Conservation (phyloP, 345 rosid genomes). For the Clarkia xantiana region DNA sequence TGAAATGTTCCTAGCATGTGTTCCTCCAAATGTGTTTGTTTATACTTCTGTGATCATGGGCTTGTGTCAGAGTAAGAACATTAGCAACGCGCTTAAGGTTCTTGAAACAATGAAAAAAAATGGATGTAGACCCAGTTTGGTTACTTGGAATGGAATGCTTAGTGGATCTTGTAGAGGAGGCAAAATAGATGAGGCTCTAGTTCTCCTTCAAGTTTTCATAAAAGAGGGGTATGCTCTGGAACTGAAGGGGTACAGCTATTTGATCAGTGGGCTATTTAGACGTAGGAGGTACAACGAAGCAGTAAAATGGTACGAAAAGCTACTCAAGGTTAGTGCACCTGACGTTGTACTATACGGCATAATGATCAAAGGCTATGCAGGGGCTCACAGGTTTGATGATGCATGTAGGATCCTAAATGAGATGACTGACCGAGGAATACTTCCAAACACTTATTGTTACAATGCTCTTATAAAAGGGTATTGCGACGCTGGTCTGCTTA, state of each 20-base stretch:
- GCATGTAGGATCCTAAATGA: constrained; percentile 44
- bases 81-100: constrained; percentile 49
- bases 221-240: constrained; percentile 44
- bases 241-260: constrained; percentile 34
- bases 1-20: constrained; percentile 50
- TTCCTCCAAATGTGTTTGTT: constrained; percentile 31
- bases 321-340: constrained; percentile 35
- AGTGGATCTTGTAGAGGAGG: constrained; percentile 66
- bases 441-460: constrained; percentile 63
- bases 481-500: constrained; percentile 57
- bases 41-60: constrained; percentile 51
- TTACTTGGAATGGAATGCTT: constrained; percentile 55
- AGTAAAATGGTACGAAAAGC: constrained; percentile 31
- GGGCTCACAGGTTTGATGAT: constrained; percentile 35
- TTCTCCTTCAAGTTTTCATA: constrained; percentile 31
- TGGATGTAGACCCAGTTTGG: constrained; percentile 42
- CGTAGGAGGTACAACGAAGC: constrained; percentile 43
- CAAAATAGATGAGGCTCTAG: constrained; percentile 49
- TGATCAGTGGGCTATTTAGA: constrained; percentile 53
- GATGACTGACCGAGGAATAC: constrained; percentile 50
- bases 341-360: constrained; percentile 53
- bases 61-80: constrained; percentile 38
- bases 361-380: constrained; percentile 48
- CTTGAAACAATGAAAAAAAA: constrained; percentile 44
- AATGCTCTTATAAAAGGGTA: constrained; percentile 73